Base-by-base conservation (phyloP, 1,284 basidiomycete genomes). In the Hymenochaete sp. region DNA sequence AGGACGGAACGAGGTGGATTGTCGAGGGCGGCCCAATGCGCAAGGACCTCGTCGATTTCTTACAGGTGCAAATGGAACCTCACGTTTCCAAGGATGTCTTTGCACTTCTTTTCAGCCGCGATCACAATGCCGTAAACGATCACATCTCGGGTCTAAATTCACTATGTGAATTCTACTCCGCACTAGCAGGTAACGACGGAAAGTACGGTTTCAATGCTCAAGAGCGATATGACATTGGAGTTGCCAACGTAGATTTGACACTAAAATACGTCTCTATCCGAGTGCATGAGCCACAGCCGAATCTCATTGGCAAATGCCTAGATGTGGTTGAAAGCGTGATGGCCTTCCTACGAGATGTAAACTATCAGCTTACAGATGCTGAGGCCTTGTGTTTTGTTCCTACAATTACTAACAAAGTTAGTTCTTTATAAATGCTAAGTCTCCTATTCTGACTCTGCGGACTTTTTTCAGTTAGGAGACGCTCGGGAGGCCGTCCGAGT, bases 91-190 rank as follows among this genome's bases (percentile, higher is more conserved):
- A 82, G 48, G 85, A 91, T 4, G 66, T 98, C 3, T 62, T 86
- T n/a, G 66, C 74, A 4, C 77, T 79, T 28, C 71, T 98, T 36
- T 99, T 98, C 69, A 96, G 93, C 59, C 90, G 88, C 53, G 95
- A 97, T 59, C 95, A 98, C 62, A 89, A 87, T 54, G 90, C 93
- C 2, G 85, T 98, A 54, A 93, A 93, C 57, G 96, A 98, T 60
- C 85, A 87, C 57, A 75, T 97, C 48, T 70, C 75, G 19, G 96
- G 86, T 0, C 66, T 98, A 42, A 70, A 73, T 1, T 71, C 72
- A 42, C 70, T 95, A 36, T 72, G 80, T 51, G 84, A 93, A 24
- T 82, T 92, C 59, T 91, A 84, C 67, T 65, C 72, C 49, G 65
- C 67, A 49, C 70, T 75, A 27, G 63, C 72, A 42, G 69, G 71